Evolutionary conservation across 116 monocot genomes (phyloP).

Genomic region (Trichopus zeylanicus): DNA sequence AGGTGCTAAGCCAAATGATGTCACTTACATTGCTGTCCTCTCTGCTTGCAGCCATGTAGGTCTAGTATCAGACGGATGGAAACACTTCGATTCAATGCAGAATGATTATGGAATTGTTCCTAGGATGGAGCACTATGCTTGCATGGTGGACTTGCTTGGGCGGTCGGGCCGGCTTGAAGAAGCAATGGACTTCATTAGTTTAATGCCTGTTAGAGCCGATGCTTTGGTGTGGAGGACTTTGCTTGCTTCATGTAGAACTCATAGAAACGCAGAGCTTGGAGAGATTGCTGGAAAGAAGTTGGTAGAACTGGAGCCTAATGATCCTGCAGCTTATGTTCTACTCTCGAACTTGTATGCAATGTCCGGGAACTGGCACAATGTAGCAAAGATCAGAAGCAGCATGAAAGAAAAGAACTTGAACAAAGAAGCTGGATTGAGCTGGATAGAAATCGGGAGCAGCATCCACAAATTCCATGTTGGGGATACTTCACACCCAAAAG

Average conservation of each 20-base stretch:
- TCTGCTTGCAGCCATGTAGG: conserved; percentile 82
- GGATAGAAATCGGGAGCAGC: conserved; percentile 53
- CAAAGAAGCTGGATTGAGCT: conserved; percentile 78
- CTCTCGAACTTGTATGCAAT: conserved; percentile 76
- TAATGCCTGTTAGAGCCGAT: conserved; percentile 58
- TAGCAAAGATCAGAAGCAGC: conserved; percentile 36
- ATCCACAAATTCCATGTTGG: conserved; percentile 60
- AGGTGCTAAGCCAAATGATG: conserved; percentile 50
- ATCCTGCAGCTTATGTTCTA: conserved; percentile 63
- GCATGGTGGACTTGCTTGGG: conserved; percentile 70
- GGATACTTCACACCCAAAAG: conserved; percentile 46
- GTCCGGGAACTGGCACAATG: conserved; percentile 46
- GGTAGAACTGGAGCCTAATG: conserved; percentile 51
- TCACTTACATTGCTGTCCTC: conserved; percentile 58
- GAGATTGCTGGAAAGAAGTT: conserved; percentile 40
- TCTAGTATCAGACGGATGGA: conserved; percentile 34
- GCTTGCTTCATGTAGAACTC: conserved; percentile 61
- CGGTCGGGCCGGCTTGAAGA: conserved; percentile 48
- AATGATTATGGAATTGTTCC: conserved; percentile 41
- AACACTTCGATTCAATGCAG: conserved; percentile 61
- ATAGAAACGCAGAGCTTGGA: conserved; percentile 39
- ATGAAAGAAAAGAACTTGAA: conserved; percentile 56
- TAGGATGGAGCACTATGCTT: conserved; percentile 82
- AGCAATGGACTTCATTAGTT: conserved; percentile 41
- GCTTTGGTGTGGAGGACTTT: conserved; percentile 66